Base-by-base conservation (phyloP, 2,329 filamentous ascomycete genomes). In the Aureobasidium namibiae region DNA sequence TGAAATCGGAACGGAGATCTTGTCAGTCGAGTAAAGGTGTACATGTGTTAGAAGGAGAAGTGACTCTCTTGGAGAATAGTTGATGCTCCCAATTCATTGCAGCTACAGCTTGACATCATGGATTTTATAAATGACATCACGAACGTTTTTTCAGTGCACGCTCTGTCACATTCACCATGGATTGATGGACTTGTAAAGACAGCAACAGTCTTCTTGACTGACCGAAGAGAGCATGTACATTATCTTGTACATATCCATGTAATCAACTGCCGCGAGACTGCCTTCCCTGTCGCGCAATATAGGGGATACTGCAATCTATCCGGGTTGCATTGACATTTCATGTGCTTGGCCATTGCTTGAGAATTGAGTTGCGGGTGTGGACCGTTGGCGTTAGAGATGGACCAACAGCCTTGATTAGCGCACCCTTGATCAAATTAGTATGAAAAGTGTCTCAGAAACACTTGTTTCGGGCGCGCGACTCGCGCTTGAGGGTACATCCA, bases 361-460 rank as follows among this genome's bases (percentile, higher is more conserved):
- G 9, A 33, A 54, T 26, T 46, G 48, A 23, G 42, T 57, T 57
- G 42, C 54, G 54, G 54, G 42, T 29, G 36, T 36, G 53, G 41
- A 31, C 39, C 53, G 53, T 56, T 56, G 54, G 42, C 33, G 54
- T 57, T 48, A 31, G 41, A 48, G 54, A 48, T 36, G 39, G 23
- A 29, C n/a, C 34, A 53, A 45, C 52, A 26, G 42, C 42, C 23
- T 18, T 34, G 42, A 44, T 56, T 56, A 56, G 52, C 52, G 39
- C 36, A 36, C 52, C 52, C 52, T 56, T 44, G 52, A 39, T 57
- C 48, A 34, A 48, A 57, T 57, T 57, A 18, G 26, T 56, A 44
- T 26, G 36, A 8, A 44, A 56, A 56, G 39, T 56, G 52, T 45
- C 39, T 56, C 39, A 45, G 52, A 56, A 54, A 31, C 26, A 31